Evolutionary conservation across 2,329 filamentous ascomycete species (phyloP), one percentile per base, ranked within the genome.

Genomic region (Trichophyton equinum): DNA sequence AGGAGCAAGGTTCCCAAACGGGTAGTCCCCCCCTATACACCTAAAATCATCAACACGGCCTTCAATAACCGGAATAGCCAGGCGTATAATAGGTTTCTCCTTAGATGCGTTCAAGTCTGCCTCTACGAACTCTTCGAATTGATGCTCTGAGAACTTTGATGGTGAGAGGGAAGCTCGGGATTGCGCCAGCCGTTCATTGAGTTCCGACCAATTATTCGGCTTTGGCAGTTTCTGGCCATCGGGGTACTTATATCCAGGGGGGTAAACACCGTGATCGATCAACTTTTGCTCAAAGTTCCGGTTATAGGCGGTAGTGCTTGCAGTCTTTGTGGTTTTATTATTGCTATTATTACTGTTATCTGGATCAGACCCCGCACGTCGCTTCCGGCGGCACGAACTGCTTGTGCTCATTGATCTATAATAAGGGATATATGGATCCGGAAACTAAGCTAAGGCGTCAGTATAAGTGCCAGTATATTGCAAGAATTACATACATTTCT

Each of bases 211-310:
- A 61, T 75, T 73, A 38, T 62, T 61, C 63, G 69, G 71, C 62
- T 67, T 64, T 53, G 66, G 40, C n/a, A 70, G 62, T 44, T 62
- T 46, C 47, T 60, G 57, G n/a, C 67, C 67, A 66, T 68, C 60
- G 9, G 61, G 65, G 61, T 67, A 68, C 53, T 62, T 63, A 36
- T 68, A 68, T 25, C 60, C 67, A 49, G 61, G 30, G 27, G 70
- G 64, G 58, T 73, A 71, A 44, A 76, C 64, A 15, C 61, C 61
- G 63, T 70, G 49, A 60, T 77, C 71, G 59, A 72, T 70, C 49
- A 77, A 64, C 57, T 74, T 68, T 60, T 73, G 69, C 59, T 74
- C 67, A 65, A 76, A 77, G 61, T 67, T 64, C 51, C 66, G 65
- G 64, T 72, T 63, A 62, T 75, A 74, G 1, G 66, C 62, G 51